phyloP scores from a whole-genome alignment of 2,329 filamentous ascomycete species.

The Aureobasidium sp. region DNA sequence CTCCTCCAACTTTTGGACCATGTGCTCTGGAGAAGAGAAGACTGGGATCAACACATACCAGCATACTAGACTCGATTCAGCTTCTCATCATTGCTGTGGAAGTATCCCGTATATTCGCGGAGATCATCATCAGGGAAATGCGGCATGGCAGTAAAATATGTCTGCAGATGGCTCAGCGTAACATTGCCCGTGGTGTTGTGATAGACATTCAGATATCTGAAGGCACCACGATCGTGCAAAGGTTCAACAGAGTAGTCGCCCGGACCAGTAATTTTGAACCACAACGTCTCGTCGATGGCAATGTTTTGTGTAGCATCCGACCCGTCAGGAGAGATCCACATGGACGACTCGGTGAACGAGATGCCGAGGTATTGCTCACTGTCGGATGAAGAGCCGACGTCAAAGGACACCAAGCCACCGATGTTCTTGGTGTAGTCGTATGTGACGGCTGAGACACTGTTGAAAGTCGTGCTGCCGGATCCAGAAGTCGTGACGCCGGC shows the following conservation, averaged over 20 bases:
- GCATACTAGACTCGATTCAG: constrained; percentile 40
- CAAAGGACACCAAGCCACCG: constrained; percentile 32
- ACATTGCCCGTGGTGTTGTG: constrained; percentile 36
- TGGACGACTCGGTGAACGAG: constrained; percentile 33
- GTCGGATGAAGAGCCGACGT: constrained; percentile 26
- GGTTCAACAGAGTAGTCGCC: constrained; percentile 35
- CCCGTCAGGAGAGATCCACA: constrained; percentile 41
- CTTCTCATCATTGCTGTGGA: constrained; percentile 35
- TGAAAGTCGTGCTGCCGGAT: not conserved
- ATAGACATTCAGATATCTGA: constrained; percentile 39
- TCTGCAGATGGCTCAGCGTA: constrained; percentile 27
- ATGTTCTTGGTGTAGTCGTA: constrained; percentile 26
- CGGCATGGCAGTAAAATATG: constrained; percentile 40
- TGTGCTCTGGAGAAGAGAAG: not conserved
- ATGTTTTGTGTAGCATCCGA: constrained; percentile 40
- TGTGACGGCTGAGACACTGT: constrained; percentile 1
- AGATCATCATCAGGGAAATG: constrained; percentile 30
- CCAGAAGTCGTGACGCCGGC: not conserved
- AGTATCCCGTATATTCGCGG: constrained; percentile 27
- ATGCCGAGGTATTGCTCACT: constrained; percentile 34
- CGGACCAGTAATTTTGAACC: constrained; percentile 34
- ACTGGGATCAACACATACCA: constrained; percentile 17
- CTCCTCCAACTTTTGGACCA: accelerated
- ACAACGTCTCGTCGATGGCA: constrained; percentile 41
- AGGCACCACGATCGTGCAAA: constrained; percentile 37